Evolutionary conservation across 345 rosid species (phyloP).

Genomic region (Hibiscus tridactylites): DNA sequence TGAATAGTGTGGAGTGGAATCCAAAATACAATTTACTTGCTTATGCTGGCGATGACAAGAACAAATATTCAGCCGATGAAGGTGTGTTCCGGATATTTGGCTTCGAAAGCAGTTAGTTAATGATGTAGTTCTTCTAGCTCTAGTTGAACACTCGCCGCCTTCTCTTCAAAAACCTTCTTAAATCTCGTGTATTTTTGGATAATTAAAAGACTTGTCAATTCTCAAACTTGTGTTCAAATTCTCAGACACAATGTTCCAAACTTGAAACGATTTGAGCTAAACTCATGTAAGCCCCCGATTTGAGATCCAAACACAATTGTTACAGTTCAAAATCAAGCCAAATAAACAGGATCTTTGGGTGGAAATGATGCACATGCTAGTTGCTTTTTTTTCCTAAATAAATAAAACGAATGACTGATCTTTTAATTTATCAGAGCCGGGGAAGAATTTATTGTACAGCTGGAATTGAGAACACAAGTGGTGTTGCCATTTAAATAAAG

Average conservation of each 20-base stretch:
- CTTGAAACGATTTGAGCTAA: too few relatives aligned
- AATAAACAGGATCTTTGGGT: too few relatives aligned
- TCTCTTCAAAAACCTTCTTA: background rate
- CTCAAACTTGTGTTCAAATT: too few relatives aligned
- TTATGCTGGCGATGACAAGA: constrained; percentile 97
- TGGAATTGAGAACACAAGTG: constrained; percentile 4
- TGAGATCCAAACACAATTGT: too few relatives aligned
- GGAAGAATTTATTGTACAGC: background rate
- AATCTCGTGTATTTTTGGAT: too few relatives aligned
- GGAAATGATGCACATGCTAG: background rate
- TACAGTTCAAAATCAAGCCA: too few relatives aligned
- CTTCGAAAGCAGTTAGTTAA: constrained; percentile 42
- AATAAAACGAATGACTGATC: background rate
- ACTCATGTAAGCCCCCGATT: too few relatives aligned
- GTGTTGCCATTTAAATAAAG: background rate
- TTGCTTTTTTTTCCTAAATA: background rate
- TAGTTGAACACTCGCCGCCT: background rate
- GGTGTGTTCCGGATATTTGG: constrained; percentile 91
- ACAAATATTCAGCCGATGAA: constrained; percentile 84
- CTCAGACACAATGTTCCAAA: too few relatives aligned
- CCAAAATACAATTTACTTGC: constrained; percentile 90
- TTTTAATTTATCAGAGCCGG: background rate
- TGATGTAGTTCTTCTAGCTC: background rate
- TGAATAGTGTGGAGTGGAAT: constrained; percentile 99
- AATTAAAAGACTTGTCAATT: too few relatives aligned